Evolutionary conservation across 306 rosid species (phyloP), one percentile per base, ranked within the genome.

Genomic region (Lagenaria siceraria): DNA sequence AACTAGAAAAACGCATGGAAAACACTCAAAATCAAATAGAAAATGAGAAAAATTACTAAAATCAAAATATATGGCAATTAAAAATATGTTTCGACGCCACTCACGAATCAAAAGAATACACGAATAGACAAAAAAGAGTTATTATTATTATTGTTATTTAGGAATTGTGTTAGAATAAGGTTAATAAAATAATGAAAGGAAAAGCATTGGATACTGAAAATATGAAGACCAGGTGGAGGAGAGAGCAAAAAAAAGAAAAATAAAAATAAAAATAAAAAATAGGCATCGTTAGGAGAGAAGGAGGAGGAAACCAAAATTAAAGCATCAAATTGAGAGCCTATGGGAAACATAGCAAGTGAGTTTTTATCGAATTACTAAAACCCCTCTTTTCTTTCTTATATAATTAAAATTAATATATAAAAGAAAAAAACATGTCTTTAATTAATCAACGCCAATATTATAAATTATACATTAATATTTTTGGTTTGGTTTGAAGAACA

Each of bases 331-430:
- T 53, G 60, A 76, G 79, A 76, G 79, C 56, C 55, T 59, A 40
- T 43, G 43, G 25, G 77, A 72, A 49, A 72, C 77, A 72, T 27
- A 24, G 70, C 79, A 76, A 76, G 79, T 76, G 79, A 56, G 55
- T 22, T 59, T 76, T 76, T 29, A 76, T 76, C 63, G 79, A 76
- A 76, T 59, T 22, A 43, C 79, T 76, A 76, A 76, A 76, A 75
- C 51, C 53, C 52, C 1, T 10, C 6, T 60, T 42, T 54, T 35
- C 36, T 59, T n/a, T 74, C 49, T 74, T 31, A 52, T 53, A 27
- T 33, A 21, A 66, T 66, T 22, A 2, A 40, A 18, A 64, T 64
- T 10, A 64, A 63, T 64, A 33, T 64, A n/a, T n/a, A n/a, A n/a
- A n/a, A n/a, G n/a, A n/a, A n/a, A 70, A 43, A 72, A 48, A 72